These are phyloP conservation scores for Eragrostis curvula DNA, from an alignment of 176 grass and related monocot species.

Conservation along the genomic window DNA sequence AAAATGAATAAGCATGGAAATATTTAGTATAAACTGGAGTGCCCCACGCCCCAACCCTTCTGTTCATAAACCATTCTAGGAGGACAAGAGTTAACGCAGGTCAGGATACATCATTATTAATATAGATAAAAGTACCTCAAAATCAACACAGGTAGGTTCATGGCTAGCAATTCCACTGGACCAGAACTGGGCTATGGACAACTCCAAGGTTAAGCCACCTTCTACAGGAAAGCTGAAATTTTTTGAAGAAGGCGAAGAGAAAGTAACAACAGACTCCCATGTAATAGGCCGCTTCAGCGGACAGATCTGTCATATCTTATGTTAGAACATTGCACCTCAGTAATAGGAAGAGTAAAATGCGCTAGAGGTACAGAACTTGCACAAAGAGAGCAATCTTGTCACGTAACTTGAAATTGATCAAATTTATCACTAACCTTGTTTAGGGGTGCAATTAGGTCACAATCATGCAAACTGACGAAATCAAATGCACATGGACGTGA, in stretches of 20 bases:
- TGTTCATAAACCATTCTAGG: conserved; percentile 28
- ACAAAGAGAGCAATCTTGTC: too few species aligned
- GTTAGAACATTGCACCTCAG: conserved; percentile 42
- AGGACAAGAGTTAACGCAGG: conserved; percentile 2
- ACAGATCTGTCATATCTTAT: conserved; percentile 67
- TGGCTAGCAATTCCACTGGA: conserved; percentile 94
- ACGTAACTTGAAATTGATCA: too few species aligned
- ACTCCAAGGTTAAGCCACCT: conserved; percentile 87
- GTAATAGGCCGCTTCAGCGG: conserved; percentile 89
- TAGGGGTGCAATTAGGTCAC: too few species aligned
- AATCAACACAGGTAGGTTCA: conserved; percentile 85
- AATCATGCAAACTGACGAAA: too few species aligned
- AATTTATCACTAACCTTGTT: too few species aligned
- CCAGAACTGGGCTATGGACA: conserved; percentile 97
- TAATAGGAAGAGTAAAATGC: conserved; percentile 2
- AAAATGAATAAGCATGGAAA: conserved; percentile 38
- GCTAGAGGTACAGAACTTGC: too few species aligned
- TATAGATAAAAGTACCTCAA: conserved; percentile 68
- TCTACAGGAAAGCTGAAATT: conserved; percentile 88
- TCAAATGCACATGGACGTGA: too few species aligned
- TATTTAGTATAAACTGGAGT: conserved; percentile 23
- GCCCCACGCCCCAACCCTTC: neutral
- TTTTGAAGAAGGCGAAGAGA: conserved; percentile 86
- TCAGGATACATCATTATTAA: conserved; percentile 4
- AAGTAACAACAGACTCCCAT: conserved; percentile 83